A percentile compares a stretch with the other conserved stretches of the same genome.
Evolutionary conservation across 2,329 filamentous ascomycete species (phyloP).

Genomic region (Neurospora sp.): DNA sequence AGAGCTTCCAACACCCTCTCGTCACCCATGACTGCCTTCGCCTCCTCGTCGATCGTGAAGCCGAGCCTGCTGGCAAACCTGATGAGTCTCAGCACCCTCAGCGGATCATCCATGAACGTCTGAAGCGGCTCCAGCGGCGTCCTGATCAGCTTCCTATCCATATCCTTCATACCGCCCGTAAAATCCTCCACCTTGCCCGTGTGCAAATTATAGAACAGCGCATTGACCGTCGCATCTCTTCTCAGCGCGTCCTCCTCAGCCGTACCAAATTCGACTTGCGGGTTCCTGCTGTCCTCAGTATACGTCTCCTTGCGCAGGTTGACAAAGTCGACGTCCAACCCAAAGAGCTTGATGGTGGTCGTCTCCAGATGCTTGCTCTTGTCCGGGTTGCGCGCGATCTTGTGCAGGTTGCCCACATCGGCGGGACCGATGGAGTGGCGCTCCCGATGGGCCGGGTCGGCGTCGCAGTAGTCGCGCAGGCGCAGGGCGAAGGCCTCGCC

Average conservation of each 20-base stretch:
- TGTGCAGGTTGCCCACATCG: slow-evolving; percentile 69
- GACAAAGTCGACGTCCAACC: slow-evolving; percentile 85
- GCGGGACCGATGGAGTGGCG: slow-evolving; percentile 48
- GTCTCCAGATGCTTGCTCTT: slow-evolving; percentile 96
- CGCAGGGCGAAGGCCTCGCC: slow-evolving; percentile 64
- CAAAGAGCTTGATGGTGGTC: slow-evolving; percentile 74
- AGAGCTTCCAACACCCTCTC: slow-evolving; percentile 68
- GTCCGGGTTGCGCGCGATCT: slow-evolving; percentile 84
- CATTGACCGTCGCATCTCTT: slow-evolving; percentile 88
- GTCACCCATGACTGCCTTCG: slow-evolving; percentile 66
- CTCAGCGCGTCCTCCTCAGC: slow-evolving; percentile 81
- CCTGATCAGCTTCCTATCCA: slow-evolving; percentile 61
- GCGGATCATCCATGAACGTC: slow-evolving; percentile 89
- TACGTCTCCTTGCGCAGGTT: slow-evolving; percentile 92
- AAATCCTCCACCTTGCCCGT: slow-evolving; percentile 75
- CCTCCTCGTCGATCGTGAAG: slow-evolving; percentile 65
- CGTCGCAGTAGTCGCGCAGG: slow-evolving; percentile 58
- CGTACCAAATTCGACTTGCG: slow-evolving; percentile 87
- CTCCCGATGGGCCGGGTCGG: slow-evolving; percentile 41
- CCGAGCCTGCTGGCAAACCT: slow-evolving; percentile 79
- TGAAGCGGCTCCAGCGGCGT: slow-evolving; percentile 82
- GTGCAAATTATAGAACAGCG: slow-evolving; percentile 89
- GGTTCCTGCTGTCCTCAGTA: slow-evolving; percentile 77
- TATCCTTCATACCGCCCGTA: slow-evolving; percentile 66
- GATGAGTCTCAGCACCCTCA: slow-evolving; percentile 77